Evolutionary conservation across 768 basidiomycete genomes (phyloP).

Genomic region (Mycena filopes): DNA sequence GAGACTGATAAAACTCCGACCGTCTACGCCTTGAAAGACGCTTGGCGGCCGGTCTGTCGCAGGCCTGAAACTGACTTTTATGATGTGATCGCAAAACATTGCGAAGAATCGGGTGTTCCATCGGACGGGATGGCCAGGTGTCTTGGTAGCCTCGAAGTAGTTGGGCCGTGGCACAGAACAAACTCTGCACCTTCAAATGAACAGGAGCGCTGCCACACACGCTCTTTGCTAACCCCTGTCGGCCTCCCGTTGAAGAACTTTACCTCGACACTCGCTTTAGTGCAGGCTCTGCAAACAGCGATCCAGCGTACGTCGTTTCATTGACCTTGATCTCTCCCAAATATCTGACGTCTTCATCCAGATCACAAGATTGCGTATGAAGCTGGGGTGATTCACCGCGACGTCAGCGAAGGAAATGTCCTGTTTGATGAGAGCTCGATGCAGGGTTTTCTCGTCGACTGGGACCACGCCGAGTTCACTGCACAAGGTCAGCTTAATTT

Average conservation of each 20-base stretch:
- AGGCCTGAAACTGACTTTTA: slow-evolving; percentile 25
- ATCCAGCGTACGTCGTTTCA: slow-evolving; percentile 9
- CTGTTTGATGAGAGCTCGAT: not conserved
- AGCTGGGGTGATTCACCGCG: slow-evolving; percentile 25
- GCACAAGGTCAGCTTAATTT: not conserved
- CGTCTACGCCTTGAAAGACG: slow-evolving; percentile 27
- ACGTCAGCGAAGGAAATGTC: slow-evolving; percentile 29
- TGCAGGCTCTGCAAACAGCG: not conserved
- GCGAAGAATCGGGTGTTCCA: not conserved
- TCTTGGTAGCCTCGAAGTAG: slow-evolving; percentile 18
- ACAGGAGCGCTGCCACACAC: slow-evolving; percentile 13
- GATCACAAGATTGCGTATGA: slow-evolving; percentile 9
- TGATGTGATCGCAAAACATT: slow-evolving; percentile 3
- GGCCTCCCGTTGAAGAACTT: slow-evolving; percentile 11
- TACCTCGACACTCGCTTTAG: not conserved
- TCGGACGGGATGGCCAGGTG: slow-evolving; percentile 12
- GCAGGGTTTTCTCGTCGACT: slow-evolving; percentile 23
- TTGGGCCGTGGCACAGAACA: not conserved
- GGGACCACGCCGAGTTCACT: slow-evolving; percentile 28
- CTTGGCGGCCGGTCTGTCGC: slow-evolving; percentile 18
- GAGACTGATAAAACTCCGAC: not conserved
- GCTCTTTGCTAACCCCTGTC: slow-evolving; percentile 19
- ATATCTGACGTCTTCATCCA: not conserved
- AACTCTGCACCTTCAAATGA: not conserved
- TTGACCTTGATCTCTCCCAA: not conserved